Conservation (phyloP, 2,329 filamentous ascomycete genomes). For the Alternaria panax region DNA sequence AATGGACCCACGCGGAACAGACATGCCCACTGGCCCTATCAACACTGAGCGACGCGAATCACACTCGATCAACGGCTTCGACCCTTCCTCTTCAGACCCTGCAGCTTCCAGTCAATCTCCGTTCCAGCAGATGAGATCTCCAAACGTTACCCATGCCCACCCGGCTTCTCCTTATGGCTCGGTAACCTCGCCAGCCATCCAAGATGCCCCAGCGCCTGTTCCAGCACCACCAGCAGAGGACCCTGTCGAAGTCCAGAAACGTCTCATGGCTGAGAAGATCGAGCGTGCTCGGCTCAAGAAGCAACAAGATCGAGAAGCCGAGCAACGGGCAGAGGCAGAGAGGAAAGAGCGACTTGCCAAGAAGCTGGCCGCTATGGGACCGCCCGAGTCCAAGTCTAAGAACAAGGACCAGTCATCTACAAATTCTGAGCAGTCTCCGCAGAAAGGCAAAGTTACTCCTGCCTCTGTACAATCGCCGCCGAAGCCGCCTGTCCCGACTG, state of each 20-base stretch:
- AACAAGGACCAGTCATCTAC: conserved; percentile 50
- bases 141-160: conserved; percentile 41
- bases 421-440: conserved; percentile 45
- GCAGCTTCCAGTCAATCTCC: conserved; percentile 32
- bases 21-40: conserved; percentile 37
- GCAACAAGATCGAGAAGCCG: conserved; percentile 62
- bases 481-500: conserved; percentile 65
- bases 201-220: conserved; percentile 39
- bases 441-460: conserved; percentile 55
- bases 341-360: conserved; percentile 73
- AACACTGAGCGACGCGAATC: conserved; percentile 41
- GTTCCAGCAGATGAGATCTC: conserved; percentile 39
- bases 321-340: conserved; percentile 76
- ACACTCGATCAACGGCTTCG: conserved; percentile 41
- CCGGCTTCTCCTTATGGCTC: conserved; percentile 48
- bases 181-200: conserved; percentile 30
- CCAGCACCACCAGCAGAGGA: conserved; percentile 61
- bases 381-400: conserved; percentile 50
- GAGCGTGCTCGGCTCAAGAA: conserved; percentile 74
- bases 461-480: conserved; percentile 56
- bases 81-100: conserved; percentile 25
- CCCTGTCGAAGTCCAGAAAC: conserved; percentile 70
- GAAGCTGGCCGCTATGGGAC: conserved; percentile 74
- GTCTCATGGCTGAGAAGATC: conserved; percentile 73
- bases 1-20: conserved; percentile 57